These are phyloP conservation scores for Zygosaccharomyces sapae DNA, from an alignment of 1,139 yeast species.

Conservation along the genomic window DNA sequence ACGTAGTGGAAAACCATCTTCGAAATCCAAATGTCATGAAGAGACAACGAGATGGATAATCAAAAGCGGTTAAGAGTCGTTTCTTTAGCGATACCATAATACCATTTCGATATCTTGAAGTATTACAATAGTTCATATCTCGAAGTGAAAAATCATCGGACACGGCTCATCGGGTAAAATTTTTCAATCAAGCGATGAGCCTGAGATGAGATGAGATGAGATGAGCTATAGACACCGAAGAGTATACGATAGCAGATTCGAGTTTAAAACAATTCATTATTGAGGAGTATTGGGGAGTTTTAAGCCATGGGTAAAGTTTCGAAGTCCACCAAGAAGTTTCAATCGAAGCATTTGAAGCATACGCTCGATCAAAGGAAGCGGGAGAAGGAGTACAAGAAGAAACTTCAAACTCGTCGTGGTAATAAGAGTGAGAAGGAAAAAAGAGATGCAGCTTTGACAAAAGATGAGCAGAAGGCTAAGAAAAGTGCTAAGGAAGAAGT, in stretches of 20 bases:
- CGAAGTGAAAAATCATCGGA: constrained; percentile 6
- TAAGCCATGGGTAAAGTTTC: constrained; percentile 48
- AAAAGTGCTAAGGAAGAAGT: constrained; percentile 47
- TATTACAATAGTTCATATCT: not conserved
- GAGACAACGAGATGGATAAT: not conserved
- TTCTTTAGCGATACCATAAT: too few species aligned
- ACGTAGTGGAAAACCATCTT: constrained; percentile 7
- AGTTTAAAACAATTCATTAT: not conserved
- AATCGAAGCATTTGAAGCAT: constrained; percentile 81
- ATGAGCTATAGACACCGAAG: constrained; percentile 12
- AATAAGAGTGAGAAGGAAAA: constrained; percentile 39
- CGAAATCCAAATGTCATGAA: not conserved
- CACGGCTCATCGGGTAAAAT: constrained; percentile 10
- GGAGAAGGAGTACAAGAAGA: constrained; percentile 71
- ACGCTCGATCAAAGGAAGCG: constrained; percentile 81
- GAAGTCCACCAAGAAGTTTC: constrained; percentile 92
- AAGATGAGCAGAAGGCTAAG: constrained; percentile 35
- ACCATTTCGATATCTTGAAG: too few species aligned
- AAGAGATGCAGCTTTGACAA: constrained; percentile 32
- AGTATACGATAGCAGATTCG: too few species aligned
- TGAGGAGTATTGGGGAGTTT: not conserved
- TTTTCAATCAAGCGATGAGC: constrained; percentile 16
- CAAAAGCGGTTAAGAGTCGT: too few species aligned
- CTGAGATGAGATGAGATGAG: constrained; percentile 12
- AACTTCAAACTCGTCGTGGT: constrained; percentile 47